Evolutionary conservation across 108 stramenopile genomes (phyloP), one percentile per base, ranked within the genome.

Genomic region (Aurantiochytrium sp.): DNA sequence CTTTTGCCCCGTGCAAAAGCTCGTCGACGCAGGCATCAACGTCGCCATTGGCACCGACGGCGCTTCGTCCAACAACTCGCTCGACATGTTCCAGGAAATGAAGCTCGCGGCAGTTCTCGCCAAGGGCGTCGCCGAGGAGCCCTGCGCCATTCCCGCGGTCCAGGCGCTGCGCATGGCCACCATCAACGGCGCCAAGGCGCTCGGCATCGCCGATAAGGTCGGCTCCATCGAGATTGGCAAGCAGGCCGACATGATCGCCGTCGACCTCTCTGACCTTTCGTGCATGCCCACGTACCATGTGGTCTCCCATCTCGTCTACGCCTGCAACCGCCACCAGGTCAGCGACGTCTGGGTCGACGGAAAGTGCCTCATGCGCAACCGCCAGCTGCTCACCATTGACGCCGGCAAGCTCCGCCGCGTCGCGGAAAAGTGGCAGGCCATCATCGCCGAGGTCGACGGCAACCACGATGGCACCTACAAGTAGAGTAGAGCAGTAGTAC

Each of bases 1-100:
- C 37, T 86, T 88, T 3, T 88, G 81, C 55, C 88, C 86, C 30
- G 81, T 88, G 34, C 31, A 8, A 19, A 36, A 86, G 15, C 32
- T 88, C 27, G 5, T 42, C 4, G 42, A 85, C 15, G 88, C 88
- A 17, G 88, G 88, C 4, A 52, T 88, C 37, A 88, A 88, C 52
- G 88, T 88, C 4, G 68, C 73, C 21, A 50, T 88, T 31, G 88
- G 88, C 30, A 88, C 88, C 39, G 88, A 88, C 55, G 87, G 86
- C 2, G 24, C 54, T 19, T 87, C 88, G 1, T 85, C 73, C 31
- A 88, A 88, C 81, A 86, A 88, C 69, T 87, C 27, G 37, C 88
- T 88, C 22, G 88, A 88, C 55, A 88, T 88, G 88, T 48, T 88
- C 5, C 52, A 8, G 22, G 88, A 88, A 52, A 48, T 88, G 85